Base-by-base conservation (phyloP, 768 basidiomycete species). In the Kwoniella mangroviensis region DNA sequence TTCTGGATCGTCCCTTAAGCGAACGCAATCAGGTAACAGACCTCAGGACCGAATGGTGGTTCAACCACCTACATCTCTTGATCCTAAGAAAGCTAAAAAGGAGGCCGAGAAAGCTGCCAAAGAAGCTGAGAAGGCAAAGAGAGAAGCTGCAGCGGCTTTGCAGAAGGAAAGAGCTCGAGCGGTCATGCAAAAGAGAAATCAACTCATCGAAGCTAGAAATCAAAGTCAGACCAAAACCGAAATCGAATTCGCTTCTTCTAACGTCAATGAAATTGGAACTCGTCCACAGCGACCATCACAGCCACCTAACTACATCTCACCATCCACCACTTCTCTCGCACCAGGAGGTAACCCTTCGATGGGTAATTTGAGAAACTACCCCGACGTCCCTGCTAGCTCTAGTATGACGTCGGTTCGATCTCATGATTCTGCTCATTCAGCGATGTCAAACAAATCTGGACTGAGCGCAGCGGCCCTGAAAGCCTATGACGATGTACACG, bases 161-260 rank as follows among this genome's bases (percentile, higher is more conserved):
- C 89, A 92, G 71, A 88, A 89, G 75, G 94, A 97, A 77, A 91
- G 94, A 83, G 92, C 94, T 19, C 88, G 94, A 65, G 93, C 92
- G 54, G 94, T 96, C 83, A 91, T 95, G 89, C 88, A 90, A 78
- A 96, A 95, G 85, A 90, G 92, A 73, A 90, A 88, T 69, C 89
- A 90, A 73, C 86, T 93, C 83, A 85, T 91, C 76, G 88, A 88
- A 49, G 74, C 70, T 62, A 57, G 73, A 34, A 69, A 71, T 54
- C 63, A 65, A 42, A 70, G 72, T 43, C 75, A 75, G 21, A 62
- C 59, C 12, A 71, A 68, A 51, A 60, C 57, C 12, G 76, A 77
- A 45, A 61, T 77, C 59, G 79, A 78, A 61, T 56, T 56, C 21
- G 40, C 62, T 41, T 54, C 63, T 13, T 51, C 63, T 19, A 56